Conservation (phyloP, 495 filamentous ascomycete genomes). For the Emericellopsis terricola region DNA sequence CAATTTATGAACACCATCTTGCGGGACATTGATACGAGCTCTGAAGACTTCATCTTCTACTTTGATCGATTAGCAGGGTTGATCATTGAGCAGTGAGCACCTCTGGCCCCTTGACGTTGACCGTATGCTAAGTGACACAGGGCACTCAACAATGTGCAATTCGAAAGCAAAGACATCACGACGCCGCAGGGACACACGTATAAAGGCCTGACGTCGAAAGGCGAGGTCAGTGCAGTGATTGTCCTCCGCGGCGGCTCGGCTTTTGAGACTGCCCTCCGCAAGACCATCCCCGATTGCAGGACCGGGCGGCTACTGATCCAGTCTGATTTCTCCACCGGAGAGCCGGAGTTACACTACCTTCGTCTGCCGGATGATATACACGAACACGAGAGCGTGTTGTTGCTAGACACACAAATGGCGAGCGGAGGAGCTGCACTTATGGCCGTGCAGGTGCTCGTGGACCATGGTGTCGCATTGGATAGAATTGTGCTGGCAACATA, state of each 20-base stretch:
- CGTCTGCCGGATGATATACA: conserved; percentile 55
- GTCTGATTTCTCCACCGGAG: conserved; percentile 62
- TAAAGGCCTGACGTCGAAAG: conserved; percentile 44
- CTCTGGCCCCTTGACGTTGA: background rate
- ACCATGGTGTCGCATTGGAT: conserved; percentile 79
- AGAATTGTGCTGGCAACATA: conserved; percentile 81
- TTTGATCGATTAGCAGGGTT: conserved; percentile 73
- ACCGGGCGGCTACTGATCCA: conserved; percentile 84
- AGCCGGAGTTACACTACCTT: conserved; percentile 81
- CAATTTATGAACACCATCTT: conserved; percentile 80
- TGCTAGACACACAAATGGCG: conserved; percentile 87
- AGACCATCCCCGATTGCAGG: conserved; percentile 81
- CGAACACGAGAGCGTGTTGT: conserved; percentile 57
- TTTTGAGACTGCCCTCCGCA: conserved; percentile 71
- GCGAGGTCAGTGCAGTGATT: conserved; percentile 68
- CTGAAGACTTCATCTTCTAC: conserved; percentile 93
- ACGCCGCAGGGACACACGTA: conserved; percentile 55
- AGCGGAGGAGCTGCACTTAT: conserved; percentile 87
- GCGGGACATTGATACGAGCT: conserved; percentile 56
- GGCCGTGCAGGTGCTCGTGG: conserved; percentile 84
- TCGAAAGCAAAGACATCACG: conserved; percentile 36
- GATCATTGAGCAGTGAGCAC: conserved; percentile 59
- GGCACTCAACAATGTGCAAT: conserved; percentile 54
- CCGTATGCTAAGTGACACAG: conserved; percentile 14
- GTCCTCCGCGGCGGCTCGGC: conserved; percentile 74